A percentile compares a stretch with the other conserved stretches of the same genome.
Evolutionary conservation across 2,329 filamentous ascomycete genomes (phyloP).

Genomic region (Rachicladosporium sp.): DNA sequence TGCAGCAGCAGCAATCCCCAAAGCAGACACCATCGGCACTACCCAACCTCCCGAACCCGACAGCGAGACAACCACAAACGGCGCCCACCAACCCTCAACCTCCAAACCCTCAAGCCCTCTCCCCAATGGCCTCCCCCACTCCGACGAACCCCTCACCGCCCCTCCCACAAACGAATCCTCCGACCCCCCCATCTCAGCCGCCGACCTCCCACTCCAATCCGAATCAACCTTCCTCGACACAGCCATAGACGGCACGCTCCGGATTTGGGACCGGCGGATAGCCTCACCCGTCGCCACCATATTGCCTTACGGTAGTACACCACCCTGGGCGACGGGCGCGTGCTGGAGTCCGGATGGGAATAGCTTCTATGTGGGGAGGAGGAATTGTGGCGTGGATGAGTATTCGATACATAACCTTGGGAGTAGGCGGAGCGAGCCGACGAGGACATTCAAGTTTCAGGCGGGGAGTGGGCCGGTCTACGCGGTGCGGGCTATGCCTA

Average conservation of each 20-base stretch:
- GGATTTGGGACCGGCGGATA: conserved; percentile 84
- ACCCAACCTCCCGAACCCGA: background rate
- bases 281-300: conserved; percentile 69
- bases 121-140: conserved; percentile 40
- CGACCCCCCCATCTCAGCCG: conserved; percentile 7
- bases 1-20: conserved; percentile 1
- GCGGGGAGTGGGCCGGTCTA: conserved; percentile 81
- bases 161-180: conserved; percentile 23
- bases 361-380: conserved; percentile 79
- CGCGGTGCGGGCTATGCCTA: conserved; percentile 79
- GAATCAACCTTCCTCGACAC: conserved; percentile 79
- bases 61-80: background rate
- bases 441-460: conserved; percentile 76
- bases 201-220: conserved; percentile 39
- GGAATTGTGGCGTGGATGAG: conserved; percentile 90
- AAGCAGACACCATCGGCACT: conserved; percentile 2
- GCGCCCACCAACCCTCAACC: background rate
- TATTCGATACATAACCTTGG: conserved; percentile 65
- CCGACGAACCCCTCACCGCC: conserved; percentile 32
- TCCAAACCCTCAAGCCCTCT: conserved; percentile 5
- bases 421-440: conserved; percentile 53
- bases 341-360: conserved; percentile 96
- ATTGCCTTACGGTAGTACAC: conserved; percentile 57
- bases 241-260: conserved; percentile 72
- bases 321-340: conserved; percentile 94